Evolutionary conservation across 2,329 filamentous ascomycete genomes (phyloP).

Genomic region (Chaetomium sp.): DNA sequence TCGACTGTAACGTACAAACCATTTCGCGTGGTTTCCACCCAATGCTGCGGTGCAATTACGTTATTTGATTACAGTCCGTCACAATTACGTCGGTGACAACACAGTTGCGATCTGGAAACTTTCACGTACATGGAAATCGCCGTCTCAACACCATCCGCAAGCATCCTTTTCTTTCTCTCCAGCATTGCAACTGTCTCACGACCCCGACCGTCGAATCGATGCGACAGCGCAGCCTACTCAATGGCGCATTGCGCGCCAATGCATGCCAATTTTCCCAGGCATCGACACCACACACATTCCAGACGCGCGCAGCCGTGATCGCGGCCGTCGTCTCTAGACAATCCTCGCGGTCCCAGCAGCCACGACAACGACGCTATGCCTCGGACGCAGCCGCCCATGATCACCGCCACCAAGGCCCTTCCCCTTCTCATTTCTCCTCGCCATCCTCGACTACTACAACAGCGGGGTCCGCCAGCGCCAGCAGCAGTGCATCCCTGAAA

Average conservation of each 20-base stretch:
- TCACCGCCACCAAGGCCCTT: background rate
- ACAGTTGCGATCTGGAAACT: too few relatives aligned
- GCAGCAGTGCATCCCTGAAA: background rate
- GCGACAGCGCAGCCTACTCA: slow-evolving; percentile 9
- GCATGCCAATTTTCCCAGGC: background rate
- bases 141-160: background rate
- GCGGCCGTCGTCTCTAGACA: too few relatives aligned
- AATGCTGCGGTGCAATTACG: too few relatives aligned
- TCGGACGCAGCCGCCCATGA: background rate
- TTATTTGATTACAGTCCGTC: too few relatives aligned
- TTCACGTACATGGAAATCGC: too few relatives aligned
- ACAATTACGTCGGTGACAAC: too few relatives aligned
- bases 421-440: too few relatives aligned
- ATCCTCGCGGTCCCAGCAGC: too few relatives aligned
- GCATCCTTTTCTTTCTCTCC: background rate
- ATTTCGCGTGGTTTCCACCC: too few relatives aligned
- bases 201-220: slow-evolving; percentile 7
- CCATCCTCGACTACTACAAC: background rate
- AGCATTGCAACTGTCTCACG: background rate
- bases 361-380: background rate
- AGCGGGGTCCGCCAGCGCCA: background rate
- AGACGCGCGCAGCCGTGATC: background rate
- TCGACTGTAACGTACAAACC: too few relatives aligned
- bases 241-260: slow-evolving; percentile 9
- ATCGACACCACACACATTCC: background rate